Percentiles rank a stretch among this genome's conserved stretches.
Evolutionary conservation across 2,329 filamentous ascomycete genomes (phyloP).

Genomic region (Diaporthe longicolla): DNA sequence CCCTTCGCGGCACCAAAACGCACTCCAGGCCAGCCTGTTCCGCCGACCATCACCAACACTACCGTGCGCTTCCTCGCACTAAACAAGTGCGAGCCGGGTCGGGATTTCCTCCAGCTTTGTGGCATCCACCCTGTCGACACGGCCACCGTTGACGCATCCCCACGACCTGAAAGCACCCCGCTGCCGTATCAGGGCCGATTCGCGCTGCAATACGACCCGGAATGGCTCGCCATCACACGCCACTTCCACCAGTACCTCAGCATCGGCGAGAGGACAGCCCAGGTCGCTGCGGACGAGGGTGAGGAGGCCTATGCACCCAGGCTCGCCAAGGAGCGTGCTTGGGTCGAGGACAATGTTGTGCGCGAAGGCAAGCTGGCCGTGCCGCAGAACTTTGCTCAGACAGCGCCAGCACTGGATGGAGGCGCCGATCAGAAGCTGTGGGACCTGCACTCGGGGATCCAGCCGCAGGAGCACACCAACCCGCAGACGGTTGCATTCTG

Average conservation of each 20-base stretch:
- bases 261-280: conserved; percentile 71
- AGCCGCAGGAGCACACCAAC: conserved; percentile 86
- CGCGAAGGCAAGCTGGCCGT: conserved; percentile 73
- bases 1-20: conserved; percentile 60
- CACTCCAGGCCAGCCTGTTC: conserved; percentile 74
- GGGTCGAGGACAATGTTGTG: conserved; percentile 85
- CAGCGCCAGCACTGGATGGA: conserved; percentile 79
- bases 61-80: conserved; percentile 88
- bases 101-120: conserved; percentile 86
- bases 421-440: conserved; percentile 50
- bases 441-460: conserved; percentile 61
- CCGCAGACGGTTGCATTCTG: conserved; percentile 90
- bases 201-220: conserved; percentile 84
- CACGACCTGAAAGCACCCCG: conserved; percentile 37
- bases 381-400: conserved; percentile 82
- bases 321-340: conserved; percentile 79
- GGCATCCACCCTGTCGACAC: conserved; percentile 68
- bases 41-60: conserved; percentile 81
- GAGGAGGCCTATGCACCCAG: conserved; percentile 76
- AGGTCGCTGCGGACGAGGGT: conserved; percentile 72
- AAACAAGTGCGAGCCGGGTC: conserved; percentile 88
- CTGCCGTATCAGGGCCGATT: conserved; percentile 57
- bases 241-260: conserved; percentile 78
- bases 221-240: conserved; percentile 95
- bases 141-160: conserved; percentile 45